phyloP scores from a whole-genome alignment of 805 yeast species.

The Zygosaccharomyces kombuchaensis region DNA sequence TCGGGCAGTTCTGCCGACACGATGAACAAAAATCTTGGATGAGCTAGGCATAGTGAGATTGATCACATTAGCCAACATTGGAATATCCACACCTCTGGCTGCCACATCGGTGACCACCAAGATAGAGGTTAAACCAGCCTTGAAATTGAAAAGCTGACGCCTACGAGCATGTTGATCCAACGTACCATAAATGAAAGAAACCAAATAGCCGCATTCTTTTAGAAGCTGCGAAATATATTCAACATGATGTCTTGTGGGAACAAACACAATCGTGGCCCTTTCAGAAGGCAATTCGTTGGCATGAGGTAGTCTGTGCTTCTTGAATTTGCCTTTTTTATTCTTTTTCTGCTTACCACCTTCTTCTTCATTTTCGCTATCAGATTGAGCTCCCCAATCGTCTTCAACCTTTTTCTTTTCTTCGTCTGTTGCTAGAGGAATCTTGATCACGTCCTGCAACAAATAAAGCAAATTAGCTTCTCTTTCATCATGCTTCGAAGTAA shows the following conservation, averaged over 20 bases:
- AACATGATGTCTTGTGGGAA: slow-evolving; percentile 96
- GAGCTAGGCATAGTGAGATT: slow-evolving; percentile 88
- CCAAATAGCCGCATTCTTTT: slow-evolving; percentile 76
- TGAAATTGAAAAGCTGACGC: slow-evolving; percentile 77
- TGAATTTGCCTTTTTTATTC: slow-evolving; percentile 39
- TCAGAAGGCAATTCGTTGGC: slow-evolving; percentile 84
- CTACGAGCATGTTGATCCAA: slow-evolving; percentile 93
- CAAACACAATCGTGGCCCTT: slow-evolving; percentile 85
- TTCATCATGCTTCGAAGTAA: slow-evolving; percentile 76
- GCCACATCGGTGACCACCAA: slow-evolving; percentile 97
- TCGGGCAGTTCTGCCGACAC: slow-evolving; percentile 99
- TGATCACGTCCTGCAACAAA: slow-evolving; percentile 76
- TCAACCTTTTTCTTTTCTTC: slow-evolving; percentile 59
- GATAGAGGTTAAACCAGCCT: slow-evolving; percentile 78
- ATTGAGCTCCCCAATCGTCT: slow-evolving; percentile 43
- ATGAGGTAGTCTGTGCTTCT: slow-evolving; percentile 59
- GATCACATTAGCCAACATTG: slow-evolving; percentile 89
- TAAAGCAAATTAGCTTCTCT: slow-evolving; percentile 81
- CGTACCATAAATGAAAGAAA: slow-evolving; percentile 88
- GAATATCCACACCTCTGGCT: slow-evolving; percentile 98
- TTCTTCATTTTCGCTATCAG: slow-evolving; percentile 47
- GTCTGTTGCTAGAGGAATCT: slow-evolving; percentile 72
- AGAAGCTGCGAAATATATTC: slow-evolving; percentile 76
- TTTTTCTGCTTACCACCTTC: slow-evolving; percentile 32
- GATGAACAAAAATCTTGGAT: slow-evolving; percentile 89